A percentile compares a stretch with the other conserved stretches of the same genome.
These are phyloP conservation scores for Xylaria longipes DNA, from an alignment of 495 filamentous ascomycete genomes.

Conservation along the genomic window DNA sequence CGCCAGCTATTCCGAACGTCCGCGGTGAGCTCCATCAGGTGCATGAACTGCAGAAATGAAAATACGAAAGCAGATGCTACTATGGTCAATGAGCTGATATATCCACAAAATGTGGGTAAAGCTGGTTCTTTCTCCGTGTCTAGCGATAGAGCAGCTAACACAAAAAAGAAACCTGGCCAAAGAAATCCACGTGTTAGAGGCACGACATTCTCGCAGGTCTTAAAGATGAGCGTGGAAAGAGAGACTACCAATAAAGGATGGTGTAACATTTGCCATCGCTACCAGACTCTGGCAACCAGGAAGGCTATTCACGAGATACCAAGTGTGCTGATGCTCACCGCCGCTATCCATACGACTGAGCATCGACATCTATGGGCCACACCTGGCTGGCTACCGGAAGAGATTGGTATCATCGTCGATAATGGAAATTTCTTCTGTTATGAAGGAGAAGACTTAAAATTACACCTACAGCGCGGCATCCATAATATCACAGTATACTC, in stretches of 20 bases:
- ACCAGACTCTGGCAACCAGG: constrained; percentile 78
- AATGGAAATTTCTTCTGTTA: constrained; percentile 85
- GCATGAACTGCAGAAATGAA: constrained; percentile 82
- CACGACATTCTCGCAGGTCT: constrained; percentile 75
- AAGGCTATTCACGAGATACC: constrained; percentile 82
- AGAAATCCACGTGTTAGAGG: constrained; percentile 62
- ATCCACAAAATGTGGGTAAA: constrained; percentile 65
- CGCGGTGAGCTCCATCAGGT: constrained; percentile 67
- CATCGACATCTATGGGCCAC: constrained; percentile 82
- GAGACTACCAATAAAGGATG: constrained; percentile 84
- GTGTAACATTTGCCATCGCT: constrained; percentile 86
- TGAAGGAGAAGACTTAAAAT: constrained; percentile 82
- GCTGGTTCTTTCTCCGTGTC: constrained; percentile 17
- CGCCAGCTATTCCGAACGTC: constrained; percentile 46
- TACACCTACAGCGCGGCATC: constrained; percentile 65
- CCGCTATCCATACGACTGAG: constrained; percentile 72
- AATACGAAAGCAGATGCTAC: constrained; percentile 69
- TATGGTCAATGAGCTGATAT: constrained; percentile 82
- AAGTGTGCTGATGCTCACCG: constrained; percentile 82
- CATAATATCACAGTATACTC: constrained; percentile 85
- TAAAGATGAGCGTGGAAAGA: constrained; percentile 86
- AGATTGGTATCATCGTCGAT: constrained; percentile 86
- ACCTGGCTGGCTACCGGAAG: constrained; percentile 88
- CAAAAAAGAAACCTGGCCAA: constrained; percentile 44
- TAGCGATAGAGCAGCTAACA: constrained; percentile 30